These are phyloP conservation scores for Hypoxylon rickii DNA, from an alignment of 495 filamentous ascomycete genomes.

Conservation along the genomic window DNA sequence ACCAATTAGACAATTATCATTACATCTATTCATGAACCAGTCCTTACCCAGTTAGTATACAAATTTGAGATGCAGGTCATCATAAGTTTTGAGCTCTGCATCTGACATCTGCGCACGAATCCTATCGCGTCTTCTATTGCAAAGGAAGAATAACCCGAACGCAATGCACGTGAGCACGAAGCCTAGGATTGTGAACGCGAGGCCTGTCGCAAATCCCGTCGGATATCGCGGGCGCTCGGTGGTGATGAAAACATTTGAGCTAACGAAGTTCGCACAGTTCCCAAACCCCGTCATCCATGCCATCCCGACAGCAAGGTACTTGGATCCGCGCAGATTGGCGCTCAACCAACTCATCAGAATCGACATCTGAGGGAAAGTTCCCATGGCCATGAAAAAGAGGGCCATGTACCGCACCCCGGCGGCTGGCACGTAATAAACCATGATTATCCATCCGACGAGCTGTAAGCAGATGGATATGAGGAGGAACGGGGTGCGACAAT, in stretches of 20 bases:
- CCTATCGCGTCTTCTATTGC: conserved; percentile 20
- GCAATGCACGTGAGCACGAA: conserved; percentile 22
- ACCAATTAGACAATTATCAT: not conserved
- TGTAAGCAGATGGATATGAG: conserved; percentile 25
- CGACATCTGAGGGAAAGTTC: conserved; percentile 35
- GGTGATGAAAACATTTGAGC: conserved; percentile 52
- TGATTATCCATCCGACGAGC: conserved; percentile 39
- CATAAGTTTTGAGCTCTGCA: conserved; percentile 14
- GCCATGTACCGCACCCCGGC: conserved; percentile 32
- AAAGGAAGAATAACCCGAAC: not conserved
- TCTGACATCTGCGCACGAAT: conserved; percentile 18
- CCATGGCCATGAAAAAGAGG: conserved; percentile 30
- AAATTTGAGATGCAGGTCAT: conserved; percentile 28
- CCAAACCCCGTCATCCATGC: conserved; percentile 61
- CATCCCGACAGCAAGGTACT: conserved; percentile 60
- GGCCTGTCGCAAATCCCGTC: conserved; percentile 44
- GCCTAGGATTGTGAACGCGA: conserved; percentile 29
- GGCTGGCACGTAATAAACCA: conserved; percentile 16
- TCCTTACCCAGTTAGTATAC: conserved; percentile 11
- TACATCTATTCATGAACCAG: not conserved
- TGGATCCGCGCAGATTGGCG: conserved; percentile 55
- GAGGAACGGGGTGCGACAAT: conserved; percentile 31
- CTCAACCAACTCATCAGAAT: conserved; percentile 35
- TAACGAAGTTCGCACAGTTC: conserved; percentile 63
- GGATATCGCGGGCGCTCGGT: conserved; percentile 52